Evolutionary conservation across 2,329 filamentous ascomycete genomes (phyloP), one percentile per base, ranked within the genome.

Genomic region (Xylaria sp.): DNA sequence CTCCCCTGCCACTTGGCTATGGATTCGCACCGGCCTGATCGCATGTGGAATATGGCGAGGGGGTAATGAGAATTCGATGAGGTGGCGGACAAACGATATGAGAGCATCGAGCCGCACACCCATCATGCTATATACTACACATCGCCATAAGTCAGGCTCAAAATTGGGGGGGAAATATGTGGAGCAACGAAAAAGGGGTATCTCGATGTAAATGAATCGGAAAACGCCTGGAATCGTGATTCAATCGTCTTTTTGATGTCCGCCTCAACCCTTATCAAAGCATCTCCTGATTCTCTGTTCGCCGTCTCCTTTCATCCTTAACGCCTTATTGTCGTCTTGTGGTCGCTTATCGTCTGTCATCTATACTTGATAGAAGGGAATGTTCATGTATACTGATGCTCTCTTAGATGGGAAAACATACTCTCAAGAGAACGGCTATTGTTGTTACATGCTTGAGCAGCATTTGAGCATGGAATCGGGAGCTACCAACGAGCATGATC

Each of bases 1-100:
- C 65, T 65, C 72, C 73, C 73, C 72, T 72, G 72, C 75, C 74
- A 76, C 73, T 76, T 73, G 74, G 74, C 73, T 64, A 57, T 69
- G 67, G 56, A 71, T 57, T 54, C 27, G 64, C 67, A 59, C 22
- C 38, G 54, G 65, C 55, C 53, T 60, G 58, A 57, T 67, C 63
- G 68, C 45, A 59, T 67, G 66, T 64, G 65, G 53, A 61, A 65
- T 62, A 51, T 56, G 69, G 72, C 73, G 72, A 73, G 71, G 72
- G 66, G 71, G 71, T 54, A 29, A 27, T 33, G 56, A 67, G 56
- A 58, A 44, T 57, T 22, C 17, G 29, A 60, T 3, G 58, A 27
- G 62, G 49, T 22, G 59, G 45, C 49, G 15, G 56, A 44, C 38
- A 51, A n/a, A 22, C 61, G 67, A 66, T 67, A 67, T 66, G 22